These are phyloP conservation scores for Sarcodon aspratus DNA, from an alignment of 768 basidiomycete genomes.

Conservation along the genomic window DNA sequence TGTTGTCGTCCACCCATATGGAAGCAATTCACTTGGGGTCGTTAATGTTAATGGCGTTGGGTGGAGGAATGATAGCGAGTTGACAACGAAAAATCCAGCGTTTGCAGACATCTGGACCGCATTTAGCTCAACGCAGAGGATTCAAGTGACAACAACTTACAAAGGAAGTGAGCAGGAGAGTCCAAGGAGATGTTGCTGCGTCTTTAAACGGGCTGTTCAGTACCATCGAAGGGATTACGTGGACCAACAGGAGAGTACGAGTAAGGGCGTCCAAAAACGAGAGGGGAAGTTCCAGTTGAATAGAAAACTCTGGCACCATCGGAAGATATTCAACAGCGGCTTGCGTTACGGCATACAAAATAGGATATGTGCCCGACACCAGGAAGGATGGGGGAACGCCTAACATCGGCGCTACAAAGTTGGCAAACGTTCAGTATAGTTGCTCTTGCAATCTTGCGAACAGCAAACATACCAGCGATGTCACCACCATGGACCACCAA, in stretches of 20 bases:
- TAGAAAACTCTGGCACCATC: constrained; percentile 34
- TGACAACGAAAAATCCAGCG: constrained; percentile 71
- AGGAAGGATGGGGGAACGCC: constrained; percentile 70
- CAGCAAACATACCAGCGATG: constrained; percentile 40
- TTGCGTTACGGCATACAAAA: constrained; percentile 51
- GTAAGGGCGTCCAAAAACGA: constrained; percentile 69
- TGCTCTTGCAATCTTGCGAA: too few relatives aligned
- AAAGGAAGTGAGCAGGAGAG: constrained; percentile 61
- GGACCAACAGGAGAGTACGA: constrained; percentile 69
- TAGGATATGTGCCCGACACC: constrained; percentile 53
- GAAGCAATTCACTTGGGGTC: constrained; percentile 70
- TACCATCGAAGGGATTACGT: constrained; percentile 63
- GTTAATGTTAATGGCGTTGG: constrained; percentile 56
- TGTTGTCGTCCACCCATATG: constrained; percentile 77
- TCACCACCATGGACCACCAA: constrained; percentile 76
- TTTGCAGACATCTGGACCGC: constrained; percentile 51
- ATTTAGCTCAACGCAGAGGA: neutral
- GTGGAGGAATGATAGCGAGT: constrained; percentile 64
- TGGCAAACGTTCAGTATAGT: too few relatives aligned
- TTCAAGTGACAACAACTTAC: constrained; percentile 26
- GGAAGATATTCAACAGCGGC: constrained; percentile 54
- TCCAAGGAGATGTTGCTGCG: constrained; percentile 62
- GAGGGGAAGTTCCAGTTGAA: constrained; percentile 57
- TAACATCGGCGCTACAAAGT: constrained; percentile 43
- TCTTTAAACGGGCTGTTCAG: constrained; percentile 34